phyloP scores from a whole-genome alignment of 331 rosid genomes.

The Quercus lobata region DNA sequence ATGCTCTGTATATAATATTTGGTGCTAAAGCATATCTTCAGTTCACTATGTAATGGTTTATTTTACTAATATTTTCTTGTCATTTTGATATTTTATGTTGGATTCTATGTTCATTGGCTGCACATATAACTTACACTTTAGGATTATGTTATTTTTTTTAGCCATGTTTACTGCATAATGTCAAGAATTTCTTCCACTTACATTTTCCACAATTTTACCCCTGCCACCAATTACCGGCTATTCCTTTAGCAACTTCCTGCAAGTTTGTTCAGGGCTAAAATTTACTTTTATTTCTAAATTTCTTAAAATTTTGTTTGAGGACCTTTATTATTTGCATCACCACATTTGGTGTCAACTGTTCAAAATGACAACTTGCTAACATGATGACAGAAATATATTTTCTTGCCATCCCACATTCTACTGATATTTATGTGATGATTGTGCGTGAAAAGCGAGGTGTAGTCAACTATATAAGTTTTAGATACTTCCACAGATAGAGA shows the following conservation, averaged over 20 bases:
- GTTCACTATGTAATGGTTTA: neutral
- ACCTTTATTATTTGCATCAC: neutral
- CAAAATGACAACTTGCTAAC: neutral
- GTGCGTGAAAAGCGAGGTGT: too few relatives aligned
- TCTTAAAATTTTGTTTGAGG: neutral
- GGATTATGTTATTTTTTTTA: neutral
- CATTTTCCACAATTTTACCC: neutral
- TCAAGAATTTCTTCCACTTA: neutral
- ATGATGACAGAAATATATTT: neutral
- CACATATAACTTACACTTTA: neutral
- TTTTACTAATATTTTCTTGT: neutral
- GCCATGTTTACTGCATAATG: neutral
- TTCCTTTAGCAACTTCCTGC: constrained; percentile 1
- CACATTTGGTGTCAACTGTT: neutral
- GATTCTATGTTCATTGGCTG: neutral
- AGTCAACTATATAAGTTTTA: too few relatives aligned
- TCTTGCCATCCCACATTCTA: neutral
- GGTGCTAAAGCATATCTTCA: neutral
- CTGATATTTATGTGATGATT: neutral
- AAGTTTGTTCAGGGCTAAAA: constrained; percentile 1
- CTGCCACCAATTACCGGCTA: constrained; percentile 4
- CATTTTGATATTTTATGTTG: neutral
- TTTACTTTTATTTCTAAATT: neutral
- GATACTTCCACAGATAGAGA: too few relatives aligned
- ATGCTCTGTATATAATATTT: constrained; percentile 1